phyloP scores from a whole-genome alignment of 176 grass and related monocot species.

The Oryza glumipatula region DNA sequence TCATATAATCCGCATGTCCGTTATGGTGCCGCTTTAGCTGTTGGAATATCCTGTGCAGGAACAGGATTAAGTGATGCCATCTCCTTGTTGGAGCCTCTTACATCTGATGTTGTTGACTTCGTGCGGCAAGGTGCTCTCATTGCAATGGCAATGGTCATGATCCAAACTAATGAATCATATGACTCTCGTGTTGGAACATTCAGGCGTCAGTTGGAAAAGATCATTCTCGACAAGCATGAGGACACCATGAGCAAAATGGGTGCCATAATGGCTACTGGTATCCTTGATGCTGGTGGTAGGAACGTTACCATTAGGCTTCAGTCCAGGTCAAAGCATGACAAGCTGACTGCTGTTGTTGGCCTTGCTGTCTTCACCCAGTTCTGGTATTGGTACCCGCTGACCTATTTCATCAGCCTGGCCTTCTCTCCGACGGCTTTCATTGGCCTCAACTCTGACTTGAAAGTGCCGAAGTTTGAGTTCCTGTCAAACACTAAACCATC shows the following conservation, averaged over 20 bases:
- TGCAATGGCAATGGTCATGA: slow-evolving; percentile 93
- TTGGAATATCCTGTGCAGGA: slow-evolving; percentile 84
- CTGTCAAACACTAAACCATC: slow-evolving; percentile 71
- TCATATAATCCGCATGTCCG: slow-evolving; percentile 93
- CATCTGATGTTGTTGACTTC: slow-evolving; percentile 80
- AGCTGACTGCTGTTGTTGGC: slow-evolving; percentile 75
- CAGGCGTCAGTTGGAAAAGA: slow-evolving; percentile 79
- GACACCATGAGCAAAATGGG: slow-evolving; percentile 96
- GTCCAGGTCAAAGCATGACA: slow-evolving; percentile 77
- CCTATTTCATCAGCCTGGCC: slow-evolving; percentile 82
- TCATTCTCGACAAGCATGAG: slow-evolving; percentile 83
- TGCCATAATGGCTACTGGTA: slow-evolving; percentile 84
- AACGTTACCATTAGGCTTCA: slow-evolving; percentile 81
- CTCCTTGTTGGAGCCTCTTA: slow-evolving; percentile 85
- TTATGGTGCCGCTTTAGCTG: slow-evolving; percentile 85
- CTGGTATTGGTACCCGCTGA: slow-evolving; percentile 93
- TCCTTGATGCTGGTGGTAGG: slow-evolving; percentile 79
- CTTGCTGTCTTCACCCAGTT: slow-evolving; percentile 91
- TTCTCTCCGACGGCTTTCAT: slow-evolving; percentile 83
- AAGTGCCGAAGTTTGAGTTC: slow-evolving; percentile 90
- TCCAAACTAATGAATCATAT: slow-evolving; percentile 82
- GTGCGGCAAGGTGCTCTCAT: slow-evolving; percentile 84
- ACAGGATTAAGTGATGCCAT: slow-evolving; percentile 81
- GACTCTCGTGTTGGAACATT: slow-evolving; percentile 74
- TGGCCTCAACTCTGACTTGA: slow-evolving; percentile 82